Base-by-base conservation (phyloP, 2,329 filamentous ascomycete genomes). In the Arthrinium puccinioides region DNA sequence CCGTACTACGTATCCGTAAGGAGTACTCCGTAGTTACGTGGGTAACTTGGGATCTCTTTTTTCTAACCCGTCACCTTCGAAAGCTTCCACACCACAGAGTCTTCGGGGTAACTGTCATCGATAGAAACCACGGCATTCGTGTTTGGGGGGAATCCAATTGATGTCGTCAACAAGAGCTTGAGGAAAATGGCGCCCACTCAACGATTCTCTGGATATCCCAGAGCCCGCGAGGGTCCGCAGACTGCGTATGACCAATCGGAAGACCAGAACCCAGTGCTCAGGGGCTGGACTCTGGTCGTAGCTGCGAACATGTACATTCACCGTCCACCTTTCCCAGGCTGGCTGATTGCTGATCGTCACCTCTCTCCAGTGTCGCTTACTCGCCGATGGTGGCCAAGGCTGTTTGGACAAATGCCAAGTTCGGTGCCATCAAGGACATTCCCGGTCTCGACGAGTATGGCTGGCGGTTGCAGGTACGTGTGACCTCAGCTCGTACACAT, bases 371-470 rank as follows among this genome's bases (percentile, higher is more conserved):
- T 15, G 60, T 88, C 29, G 66, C 75, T 2, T 74, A 72, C 19
- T 62, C 80, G n/a, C 62, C 66, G 9, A 67, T 74, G 29, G 44
- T 90, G 8, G 81, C 84, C 42, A 72, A 69, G 39, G 60, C 74
- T 31, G 69, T 89, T 44, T 94, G 82, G 81, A 64, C 62, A 33
- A 87, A 87, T 63, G 81, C 84, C 32, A 60, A 71, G 20, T 74
- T 80, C 39, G 65, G 63, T 21, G 54, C 50, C 14, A 52, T 72
- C 43, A 69, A 66, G 41, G 56, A 68, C 32, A 58, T 76, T 10
- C 59, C 67, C 2, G 63, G 56, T 9, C 59, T 80, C 11, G 59
- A 63, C 7, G 38, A 60, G 6, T 65, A 70, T 37, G 44, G 64
- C 9, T 66, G 62, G 39, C 62, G 68, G 26, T 66, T 71, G 39